A percentile compares a stretch with the other conserved stretches of the same genome.
These are phyloP conservation scores for Firmiana major DNA, from an alignment of 345 rosid genomes.

Conservation along the genomic window DNA sequence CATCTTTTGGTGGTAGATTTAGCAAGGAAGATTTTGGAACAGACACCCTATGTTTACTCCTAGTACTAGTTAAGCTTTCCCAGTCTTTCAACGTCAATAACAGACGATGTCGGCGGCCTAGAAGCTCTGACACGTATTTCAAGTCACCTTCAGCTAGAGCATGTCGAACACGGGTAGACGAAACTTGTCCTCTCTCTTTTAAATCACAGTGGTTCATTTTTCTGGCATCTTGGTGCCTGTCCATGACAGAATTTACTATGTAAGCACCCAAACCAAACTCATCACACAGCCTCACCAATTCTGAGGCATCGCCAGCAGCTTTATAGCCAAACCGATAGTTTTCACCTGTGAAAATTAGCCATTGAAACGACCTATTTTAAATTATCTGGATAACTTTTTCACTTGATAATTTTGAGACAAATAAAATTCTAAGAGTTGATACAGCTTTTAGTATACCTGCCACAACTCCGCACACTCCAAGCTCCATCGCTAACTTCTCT, in stretches of 20 bases:
- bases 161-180: conserved; percentile 90
- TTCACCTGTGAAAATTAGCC: conserved; percentile 47
- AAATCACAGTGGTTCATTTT: conserved; percentile 32
- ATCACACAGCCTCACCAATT: conserved; percentile 61
- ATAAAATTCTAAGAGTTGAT: neutral
- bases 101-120: conserved; percentile 82
- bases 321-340: conserved; percentile 89
- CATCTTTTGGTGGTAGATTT: conserved; percentile 75
- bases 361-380: neutral
- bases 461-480: conserved; percentile 73
- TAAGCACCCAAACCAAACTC: conserved; percentile 63
- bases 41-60: conserved; percentile 35
- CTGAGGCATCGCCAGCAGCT: conserved; percentile 81
- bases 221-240: conserved; percentile 53
- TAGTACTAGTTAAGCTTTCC: conserved; percentile 20
- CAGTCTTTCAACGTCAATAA: conserved; percentile 39
- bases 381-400: neutral
- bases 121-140: conserved; percentile 74
- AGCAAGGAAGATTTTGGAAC: conserved; percentile 52
- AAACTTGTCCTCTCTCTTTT: conserved; percentile 87
- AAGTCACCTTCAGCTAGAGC: conserved; percentile 77
- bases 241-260: conserved; percentile 85
- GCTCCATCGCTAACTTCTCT: conserved; percentile 79
- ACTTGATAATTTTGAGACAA: neutral
- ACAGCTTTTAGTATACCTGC: conserved; percentile 51